A percentile compares a stretch with the other conserved stretches of the same genome.
These are phyloP conservation scores for Fusarium fujikuroi DNA, from an alignment of 2,329 filamentous ascomycete genomes.

Conservation along the genomic window DNA sequence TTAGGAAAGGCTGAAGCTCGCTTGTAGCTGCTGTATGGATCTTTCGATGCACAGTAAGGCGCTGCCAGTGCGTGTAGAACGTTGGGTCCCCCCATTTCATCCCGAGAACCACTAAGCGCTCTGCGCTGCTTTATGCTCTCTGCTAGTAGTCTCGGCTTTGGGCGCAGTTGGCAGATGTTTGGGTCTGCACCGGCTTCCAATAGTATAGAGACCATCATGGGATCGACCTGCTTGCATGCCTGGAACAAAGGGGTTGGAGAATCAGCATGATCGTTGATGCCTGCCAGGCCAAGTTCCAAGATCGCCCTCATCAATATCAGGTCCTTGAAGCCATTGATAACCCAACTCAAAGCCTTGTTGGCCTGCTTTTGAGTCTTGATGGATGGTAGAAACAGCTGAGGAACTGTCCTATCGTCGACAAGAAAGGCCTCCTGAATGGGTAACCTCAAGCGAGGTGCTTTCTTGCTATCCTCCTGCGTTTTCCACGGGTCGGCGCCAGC, in stretches of 20 bases:
- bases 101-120: background rate
- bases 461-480: background rate
- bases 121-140: too few species aligned
- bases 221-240: background rate
- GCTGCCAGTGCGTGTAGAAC: background rate
- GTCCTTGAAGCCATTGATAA: background rate
- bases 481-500: background rate
- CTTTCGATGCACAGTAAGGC: background rate
- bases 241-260: background rate
- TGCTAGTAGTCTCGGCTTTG: too few species aligned
- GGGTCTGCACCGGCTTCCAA: background rate
- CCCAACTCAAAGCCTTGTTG: background rate
- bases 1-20: background rate
- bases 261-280: background rate
- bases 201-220: background rate
- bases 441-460: too few species aligned
- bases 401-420: background rate
- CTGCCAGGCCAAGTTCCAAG: background rate
- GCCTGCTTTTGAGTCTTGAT: background rate
- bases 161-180: background rate
- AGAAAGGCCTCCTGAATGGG: background rate
- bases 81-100: background rate
- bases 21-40: background rate
- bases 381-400: accelerated
- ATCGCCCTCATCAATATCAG: accelerated